Evolutionary conservation across 129 eudicot species (phyloP), one percentile per base, ranked within the genome.

Genomic region (Saussurea involucrata): DNA sequence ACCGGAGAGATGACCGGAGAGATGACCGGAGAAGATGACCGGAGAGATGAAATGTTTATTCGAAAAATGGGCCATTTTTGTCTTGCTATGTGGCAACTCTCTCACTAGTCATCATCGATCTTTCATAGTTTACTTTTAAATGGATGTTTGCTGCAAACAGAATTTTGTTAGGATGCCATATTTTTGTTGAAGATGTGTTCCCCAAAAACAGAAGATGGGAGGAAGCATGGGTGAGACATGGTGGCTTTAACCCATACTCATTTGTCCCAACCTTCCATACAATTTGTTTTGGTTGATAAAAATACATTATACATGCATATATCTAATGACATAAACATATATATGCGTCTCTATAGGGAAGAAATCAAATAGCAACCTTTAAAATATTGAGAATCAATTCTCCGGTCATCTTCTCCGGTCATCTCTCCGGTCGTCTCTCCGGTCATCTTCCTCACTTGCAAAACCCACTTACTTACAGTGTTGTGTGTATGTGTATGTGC

Each of bases 151-250:
- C 8, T 40, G 13, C 28, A n/a, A 32, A 75, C 25, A 11, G 71
- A 63, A 75, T 27, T 42, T 63, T 63, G 66, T 71, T 78, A 61
- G 69, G 82, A 27, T 72, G 71, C 72, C 22, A 63, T 46, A 21
- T 66, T 5, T 75, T 36, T 61, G 79, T 75, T 58, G n/a, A n/a
- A 71, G 53, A 79, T 24, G 83, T 79, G 83, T 72, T 79, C 34
- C 83, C 83, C 78, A 72, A 79, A 79, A 79, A 64, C 66, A 40
- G 65, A 61, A 71, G 72, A 79, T 72, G 66, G 73, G 78, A 25
- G 65, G 77, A 79, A 64, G 78, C 78, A 79, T n/a, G n/a, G n/a
- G n/a, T n/a, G n/a, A n/a, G n/a, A n/a, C n/a, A n/a, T 79, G 83
- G 83, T 71, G 66, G 66, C 44, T 79, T 44, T 53, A 53, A 64